Base-by-base conservation (phyloP, 1,139 yeast genomes). In the Wickerhamiella infanticola region DNA sequence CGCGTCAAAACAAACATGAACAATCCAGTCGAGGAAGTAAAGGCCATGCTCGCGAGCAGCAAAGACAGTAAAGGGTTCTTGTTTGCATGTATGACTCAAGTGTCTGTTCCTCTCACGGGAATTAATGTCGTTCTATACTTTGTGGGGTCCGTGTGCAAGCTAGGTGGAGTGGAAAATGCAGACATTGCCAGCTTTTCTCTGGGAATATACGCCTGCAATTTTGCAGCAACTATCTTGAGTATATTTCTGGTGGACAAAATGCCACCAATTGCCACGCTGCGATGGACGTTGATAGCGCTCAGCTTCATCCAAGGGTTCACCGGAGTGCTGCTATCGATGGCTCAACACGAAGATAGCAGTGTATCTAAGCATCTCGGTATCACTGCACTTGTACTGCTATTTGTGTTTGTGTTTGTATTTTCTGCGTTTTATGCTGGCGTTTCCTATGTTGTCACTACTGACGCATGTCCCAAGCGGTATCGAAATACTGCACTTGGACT, bases 51-150 rank as follows among this genome's bases (percentile, higher is more conserved):
- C 2, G 5, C 24, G 11, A 18, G 18, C n/a, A n/a, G 5, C 26
- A n/a, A 37, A 13, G 39, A 39, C 27, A 25, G 46, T 6, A 25
- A 46, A 11, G 44, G 50, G 27, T 41, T 56, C 5, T 39, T 69
- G 9, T 63, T 70, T 50, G 83, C 81, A n/a, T 55, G 72, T 4
- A 60, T 66, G 18, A 70, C 79, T 37, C 86, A 79, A 61, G 59
- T 71, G 41, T 68, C 79, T 60, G 77, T 76, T 50, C 85, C 79
- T 59, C 65, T 77, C 49, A 76, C 81, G 41, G 86, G 86, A 45
- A 75, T 79, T 64, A 77, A 78, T 54, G 75, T 78, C 41, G 69
- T 79, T 63, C 75, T 78, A 74, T 79, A 75, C 65, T 78, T 77
- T 56, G 68, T 77, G 51, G 72, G 75, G 6, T 74, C 71, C 23